Conservation (phyloP, 306 rosid genomes). For the Begonia peltatifolia region DNA sequence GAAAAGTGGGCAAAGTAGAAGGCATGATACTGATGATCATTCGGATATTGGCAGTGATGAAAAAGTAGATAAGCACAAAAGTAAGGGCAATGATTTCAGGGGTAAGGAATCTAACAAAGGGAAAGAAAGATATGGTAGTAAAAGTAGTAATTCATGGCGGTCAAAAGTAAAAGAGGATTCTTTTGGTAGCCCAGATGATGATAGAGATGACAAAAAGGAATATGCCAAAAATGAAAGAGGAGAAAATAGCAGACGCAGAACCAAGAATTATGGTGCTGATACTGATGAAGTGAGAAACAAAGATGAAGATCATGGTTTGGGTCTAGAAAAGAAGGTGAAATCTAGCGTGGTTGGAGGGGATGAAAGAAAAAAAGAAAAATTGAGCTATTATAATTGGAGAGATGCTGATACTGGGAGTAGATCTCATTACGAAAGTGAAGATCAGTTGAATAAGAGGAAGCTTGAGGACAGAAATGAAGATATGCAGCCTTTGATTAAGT, state of each 20-base stretch:
- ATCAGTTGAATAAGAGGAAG: constrained; percentile 20
- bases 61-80: not conserved
- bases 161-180: not conserved
- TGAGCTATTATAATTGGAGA: constrained; percentile 12
- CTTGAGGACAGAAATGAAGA: constrained; percentile 17
- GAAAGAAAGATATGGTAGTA: not conserved
- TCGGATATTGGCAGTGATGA: not conserved
- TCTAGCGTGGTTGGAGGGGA: constrained; percentile 11
- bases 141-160: not conserved
- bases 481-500: constrained; percentile 11
- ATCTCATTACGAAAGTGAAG: constrained; percentile 13
- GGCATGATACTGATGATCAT: constrained; percentile 1
- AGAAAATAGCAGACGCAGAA: constrained; percentile 9
- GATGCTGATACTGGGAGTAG: not conserved
- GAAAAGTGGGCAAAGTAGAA: constrained; percentile 11
- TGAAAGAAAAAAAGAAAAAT: constrained; percentile 19
- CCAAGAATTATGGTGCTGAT: constrained; percentile 7
- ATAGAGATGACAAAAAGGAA: constrained; percentile 13
- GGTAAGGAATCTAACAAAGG: constrained; percentile 4
- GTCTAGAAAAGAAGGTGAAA: constrained; percentile 12
- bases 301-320: constrained; percentile 4
- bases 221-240: constrained; percentile 10
- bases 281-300: constrained; percentile 10
- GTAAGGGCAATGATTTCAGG: constrained; percentile 16
- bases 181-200: constrained; percentile 1